Evolutionary conservation across 2,329 filamentous ascomycete genomes (phyloP), one percentile per base, ranked within the genome.

Genomic region (Pleomassaria siparia): DNA sequence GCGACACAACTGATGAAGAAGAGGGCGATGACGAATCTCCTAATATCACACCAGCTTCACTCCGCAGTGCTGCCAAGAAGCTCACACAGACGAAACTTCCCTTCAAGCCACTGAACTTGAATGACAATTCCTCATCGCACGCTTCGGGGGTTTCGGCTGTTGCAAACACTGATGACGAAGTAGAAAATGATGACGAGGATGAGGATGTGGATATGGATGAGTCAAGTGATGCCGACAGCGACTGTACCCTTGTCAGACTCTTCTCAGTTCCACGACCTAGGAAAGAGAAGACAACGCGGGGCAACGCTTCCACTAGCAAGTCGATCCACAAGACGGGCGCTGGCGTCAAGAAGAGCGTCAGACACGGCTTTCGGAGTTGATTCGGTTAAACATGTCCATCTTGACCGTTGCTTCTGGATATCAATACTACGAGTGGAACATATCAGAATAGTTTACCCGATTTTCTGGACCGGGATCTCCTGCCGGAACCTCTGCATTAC

Each of bases 1-100:
- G n/a, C 6, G 33, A 37, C 20, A 6, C 32, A 44, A 12, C 11
- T 2, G 55, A 56, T 11, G 55, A 56, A 1, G 62, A 66, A 3
- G 52, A 58, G 8, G 45, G 39, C 5, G 53, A 56, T 2, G 59
- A 60, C 10, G 45, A 47, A 5, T 66, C 65, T 3, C 59, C 60
- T 9, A 70, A 69, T 24, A 69, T 70, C 24, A 70, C 67, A 8
- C 66, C 67, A n/a, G 64, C 64, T 3, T 68, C 66, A 22, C 55
- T 70, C 4, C 64, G 67, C 28, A 69, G 66, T 45, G 66, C 67
- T 13, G 53, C 55, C 11, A 64, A 53, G 41, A 55, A 53, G 37
- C 25, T 35, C 11, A 60, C 49, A 12, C 49, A 52, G 30, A 53
- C 26, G 11, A 58, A 47, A 33, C 53, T 50, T 21, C 20, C 43